Evolutionary conservation across 2,329 filamentous ascomycete genomes (phyloP), one percentile per base, ranked within the genome.

Genomic region (Colletotrichum sansevieriae): DNA sequence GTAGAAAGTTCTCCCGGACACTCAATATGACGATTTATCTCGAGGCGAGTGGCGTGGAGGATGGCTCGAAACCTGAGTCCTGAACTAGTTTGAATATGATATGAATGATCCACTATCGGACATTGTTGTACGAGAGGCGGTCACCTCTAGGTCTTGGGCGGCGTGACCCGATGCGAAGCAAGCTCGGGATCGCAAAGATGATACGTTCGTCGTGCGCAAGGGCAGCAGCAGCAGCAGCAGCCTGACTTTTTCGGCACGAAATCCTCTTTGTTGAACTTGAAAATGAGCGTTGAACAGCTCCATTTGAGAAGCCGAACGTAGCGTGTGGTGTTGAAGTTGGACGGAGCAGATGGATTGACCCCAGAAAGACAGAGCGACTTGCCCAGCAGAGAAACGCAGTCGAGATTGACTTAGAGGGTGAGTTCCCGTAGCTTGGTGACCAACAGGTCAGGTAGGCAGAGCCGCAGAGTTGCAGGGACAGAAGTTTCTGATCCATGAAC

Each of bases 1-100:
- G 46, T 13, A 20, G 25, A 47, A 47, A 8, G 46, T 56, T 29
- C 49, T 41, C 55, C 39, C 65, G 65, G 65, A 68, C 62, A 37
- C 39, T 55, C 62, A 47, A 55, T 49, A 39, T 55, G 41, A 65
- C 25, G 15, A 37, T 44, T 46, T 10, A 22, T 46, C 65, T 60
- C 18, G 62, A 68, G 65, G 59, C 43, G 25, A 65, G 55, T 33
- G 47, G 44, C 13, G 43, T 55, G 47, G 35, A n/a, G 33, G 35
- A 56, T 52, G 65, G 60, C 54, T 41, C 54, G 61, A 60, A 65
- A 68, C 55, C 22, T 37, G 47, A 20, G 20, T 51, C 33, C 13
- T 46, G 54, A 13, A 35, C 35, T 37, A 39, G 4, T 41, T 11
- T 12, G 25, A 33, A 60, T 47, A 60, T 49, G 61, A 47, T 62